Evolutionary conservation across 345 rosid genomes (phyloP).

Genomic region (Dipteronia sinensis): DNA sequence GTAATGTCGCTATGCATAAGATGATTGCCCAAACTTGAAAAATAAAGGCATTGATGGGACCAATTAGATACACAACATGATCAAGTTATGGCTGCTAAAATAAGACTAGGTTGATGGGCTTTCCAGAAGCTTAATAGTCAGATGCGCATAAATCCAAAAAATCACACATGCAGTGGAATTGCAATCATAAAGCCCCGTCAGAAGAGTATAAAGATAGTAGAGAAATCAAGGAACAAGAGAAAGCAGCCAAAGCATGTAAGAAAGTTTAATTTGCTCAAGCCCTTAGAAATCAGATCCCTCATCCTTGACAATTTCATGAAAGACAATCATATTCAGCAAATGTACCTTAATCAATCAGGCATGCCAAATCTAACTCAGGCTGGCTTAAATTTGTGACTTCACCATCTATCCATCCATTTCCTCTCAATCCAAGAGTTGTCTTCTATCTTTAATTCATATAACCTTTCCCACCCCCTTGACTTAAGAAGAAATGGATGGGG

Average conservation of each 20-base stretch:
- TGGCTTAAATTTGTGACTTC: neutral
- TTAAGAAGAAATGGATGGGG: neutral
- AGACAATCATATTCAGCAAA: neutral
- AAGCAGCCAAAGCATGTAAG: neutral
- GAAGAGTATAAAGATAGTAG: neutral
- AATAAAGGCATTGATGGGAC: neutral
- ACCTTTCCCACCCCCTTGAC: neutral
- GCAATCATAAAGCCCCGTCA: neutral
- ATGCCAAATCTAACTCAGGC: neutral
- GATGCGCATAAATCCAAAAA: neutral
- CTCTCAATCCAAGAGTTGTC: neutral
- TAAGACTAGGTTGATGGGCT: neutral
- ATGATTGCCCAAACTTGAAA: neutral
- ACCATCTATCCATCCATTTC: neutral
- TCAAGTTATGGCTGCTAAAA: neutral
- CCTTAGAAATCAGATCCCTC: neutral
- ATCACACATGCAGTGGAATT: neutral
- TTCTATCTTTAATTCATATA: neutral
- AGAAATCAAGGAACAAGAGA: neutral
- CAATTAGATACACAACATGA: neutral
- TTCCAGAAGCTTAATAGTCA: neutral
- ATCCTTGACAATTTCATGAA: neutral
- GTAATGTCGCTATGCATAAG: neutral
- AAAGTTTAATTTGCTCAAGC: neutral
- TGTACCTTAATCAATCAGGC: neutral